Evolutionary conservation across 176 grass and related monocot species (phyloP), one percentile per base, ranked within the genome.

Genomic region (Metroxylon sagu): DNA sequence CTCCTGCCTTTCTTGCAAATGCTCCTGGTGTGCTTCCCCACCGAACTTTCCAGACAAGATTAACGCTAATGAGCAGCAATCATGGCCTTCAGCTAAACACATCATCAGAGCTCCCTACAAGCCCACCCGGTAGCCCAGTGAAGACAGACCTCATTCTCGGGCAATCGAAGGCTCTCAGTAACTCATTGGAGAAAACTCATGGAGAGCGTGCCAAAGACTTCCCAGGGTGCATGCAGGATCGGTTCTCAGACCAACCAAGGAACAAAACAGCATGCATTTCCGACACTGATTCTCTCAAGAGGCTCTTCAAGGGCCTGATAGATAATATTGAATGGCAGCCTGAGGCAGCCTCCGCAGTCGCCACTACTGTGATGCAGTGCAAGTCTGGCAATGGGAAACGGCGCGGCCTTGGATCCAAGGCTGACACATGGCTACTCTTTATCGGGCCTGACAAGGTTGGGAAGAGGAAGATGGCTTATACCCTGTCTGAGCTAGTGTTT

Each of bases 381-480:
- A 87, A 29, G 65, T 75, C 60, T 4, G 49, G 76, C 0, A 49
- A 18, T 21, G 21, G 59, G 3, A 85, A 52, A 21, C 73, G 72
- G 67, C 77, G 56, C 2, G 35, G 73, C 28, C 7, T 57, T 18
- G 70, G n/a, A 3, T 0, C 60, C 18, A 78, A 70, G 69, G 50
- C 71, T 5, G 71, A 86, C 49, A 57, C 75, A 16, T 98, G 93
- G 93, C 21, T 88, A 16, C 62, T 97, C 16, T 91, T 88, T 18
- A 51, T 70, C 1, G 87, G 87, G 4, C 55, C 87, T 2, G 81
- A 91, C 56, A 30, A 75, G 58, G 58, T 58, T 29, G 93, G 87
- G 4, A 97, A 97, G 73, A 77, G 76, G 66, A 78, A 26, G 58
- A 91, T 97, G 93, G 81, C 84, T 1, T 39, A 79, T 28, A 76